Conservation (phyloP, 139 green algal species). For the Coelastrella sp. region DNA sequence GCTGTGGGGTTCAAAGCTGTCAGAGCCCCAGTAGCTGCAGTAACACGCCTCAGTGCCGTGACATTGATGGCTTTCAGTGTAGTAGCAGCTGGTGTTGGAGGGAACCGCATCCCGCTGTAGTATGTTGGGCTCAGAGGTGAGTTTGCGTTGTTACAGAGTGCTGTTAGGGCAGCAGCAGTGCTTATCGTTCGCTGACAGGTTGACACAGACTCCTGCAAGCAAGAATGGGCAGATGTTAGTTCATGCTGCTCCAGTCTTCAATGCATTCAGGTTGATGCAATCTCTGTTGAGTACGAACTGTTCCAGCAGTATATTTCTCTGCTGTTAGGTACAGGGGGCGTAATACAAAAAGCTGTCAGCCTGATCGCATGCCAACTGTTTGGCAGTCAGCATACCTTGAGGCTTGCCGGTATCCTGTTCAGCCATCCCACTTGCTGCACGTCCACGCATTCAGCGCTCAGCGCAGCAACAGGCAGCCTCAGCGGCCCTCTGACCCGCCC, state of each 20-base stretch:
- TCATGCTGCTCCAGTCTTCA: not conserved
- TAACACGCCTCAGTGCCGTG: not conserved
- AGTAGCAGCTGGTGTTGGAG: not conserved
- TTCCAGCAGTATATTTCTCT: too few species aligned
- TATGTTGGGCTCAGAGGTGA: constrained; percentile 45
- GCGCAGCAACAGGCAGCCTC: constrained; percentile 51
- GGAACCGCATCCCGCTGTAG: constrained; percentile 36
- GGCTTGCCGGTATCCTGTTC: constrained; percentile 29
- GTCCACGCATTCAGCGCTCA: constrained; percentile 56
- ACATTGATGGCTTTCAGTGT: not conserved
- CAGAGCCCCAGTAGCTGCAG: constrained; percentile 43
- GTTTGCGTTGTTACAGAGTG: constrained; percentile 12
- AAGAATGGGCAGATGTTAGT: not conserved
- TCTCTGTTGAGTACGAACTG: too few species aligned
- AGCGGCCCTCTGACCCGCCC: not conserved
- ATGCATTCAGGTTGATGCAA: too few species aligned
- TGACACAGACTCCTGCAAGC: constrained; percentile 36
- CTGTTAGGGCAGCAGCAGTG: not conserved
- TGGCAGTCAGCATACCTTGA: not conserved
- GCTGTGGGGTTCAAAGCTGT: not conserved
- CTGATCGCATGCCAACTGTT: too few species aligned
- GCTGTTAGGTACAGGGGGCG: not conserved
- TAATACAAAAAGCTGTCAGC: not conserved
- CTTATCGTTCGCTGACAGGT: constrained; percentile 50
- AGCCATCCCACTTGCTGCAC: constrained; percentile 54